Evolutionary conservation across 2,329 filamentous ascomycete genomes (phyloP).

Genomic region (Elsinoe arachidis): DNA sequence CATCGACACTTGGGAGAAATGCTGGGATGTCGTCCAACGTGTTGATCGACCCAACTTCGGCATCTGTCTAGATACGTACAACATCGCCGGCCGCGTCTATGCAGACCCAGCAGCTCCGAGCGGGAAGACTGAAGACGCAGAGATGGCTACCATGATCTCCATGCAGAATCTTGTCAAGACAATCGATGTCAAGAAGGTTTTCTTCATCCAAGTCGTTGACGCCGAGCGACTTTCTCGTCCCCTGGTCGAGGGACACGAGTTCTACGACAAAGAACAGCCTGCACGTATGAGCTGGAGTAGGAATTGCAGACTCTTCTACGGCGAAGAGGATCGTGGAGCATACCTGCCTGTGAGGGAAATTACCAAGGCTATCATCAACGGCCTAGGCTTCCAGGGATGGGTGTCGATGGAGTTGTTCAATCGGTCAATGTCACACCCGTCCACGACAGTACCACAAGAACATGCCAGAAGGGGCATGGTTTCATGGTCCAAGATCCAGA

Average conservation of each 20-base stretch:
- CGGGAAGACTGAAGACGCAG: conserved; percentile 22
- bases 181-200: conserved; percentile 57
- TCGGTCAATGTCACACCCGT: conserved; percentile 46
- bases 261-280: conserved; percentile 48
- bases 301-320: conserved; percentile 60
- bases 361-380: conserved; percentile 52
- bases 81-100: conserved; percentile 19
- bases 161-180: conserved; percentile 45
- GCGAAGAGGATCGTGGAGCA: conserved; percentile 50
- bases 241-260: conserved; percentile 46
- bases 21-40: conserved; percentile 57
- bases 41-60: conserved; percentile 19
- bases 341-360: conserved; percentile 61
- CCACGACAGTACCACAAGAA: conserved; percentile 45
- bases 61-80: conserved; percentile 19
- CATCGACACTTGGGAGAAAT: conserved; percentile 61
- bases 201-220: conserved; percentile 70
- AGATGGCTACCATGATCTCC: conserved; percentile 46
- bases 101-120: conserved; percentile 14
- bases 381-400: conserved; percentile 59
- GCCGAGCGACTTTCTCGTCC: conserved; percentile 55
- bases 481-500: conserved; percentile 44
- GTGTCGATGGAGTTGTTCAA: conserved; percentile 65
- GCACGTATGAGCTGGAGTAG: conserved; percentile 65
- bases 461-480: conserved; percentile 45